Percentiles rank a stretch among this genome's conserved stretches.
Evolutionary conservation across 1,284 basidiomycete species (phyloP).

Genomic region (Ustilago sp.): DNA sequence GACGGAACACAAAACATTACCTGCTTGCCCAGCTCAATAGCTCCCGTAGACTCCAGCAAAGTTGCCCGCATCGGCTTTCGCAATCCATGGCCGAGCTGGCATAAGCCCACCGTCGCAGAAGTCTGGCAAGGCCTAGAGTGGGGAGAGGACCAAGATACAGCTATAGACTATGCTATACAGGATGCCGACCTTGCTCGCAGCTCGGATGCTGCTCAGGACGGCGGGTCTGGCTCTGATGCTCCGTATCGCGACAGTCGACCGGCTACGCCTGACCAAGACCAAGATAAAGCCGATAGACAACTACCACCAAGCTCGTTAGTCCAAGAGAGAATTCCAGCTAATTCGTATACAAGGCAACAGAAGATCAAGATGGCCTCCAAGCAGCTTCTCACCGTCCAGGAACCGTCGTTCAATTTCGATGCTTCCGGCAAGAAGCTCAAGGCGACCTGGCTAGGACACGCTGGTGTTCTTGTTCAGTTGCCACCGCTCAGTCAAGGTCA

Average conservation of each 20-base stretch:
- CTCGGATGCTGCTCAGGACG: background rate
- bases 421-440: constrained; percentile 17
- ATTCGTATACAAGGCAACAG: constrained; percentile 29
- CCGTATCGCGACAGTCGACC: constrained; percentile 30
- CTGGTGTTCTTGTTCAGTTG: constrained; percentile 61
- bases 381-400: constrained; percentile 35
- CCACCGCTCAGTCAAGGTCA: constrained; percentile 22
- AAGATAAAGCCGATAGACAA: constrained; percentile 2
- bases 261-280: constrained; percentile 13
- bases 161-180: constrained; percentile 34
- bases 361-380: constrained; percentile 28
- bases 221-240: background rate
- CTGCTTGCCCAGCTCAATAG: constrained; percentile 35
- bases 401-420: constrained; percentile 44
- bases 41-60: constrained; percentile 26
- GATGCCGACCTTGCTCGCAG: constrained; percentile 15
- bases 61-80: constrained; percentile 54
- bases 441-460: constrained; percentile 67
- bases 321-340: constrained; percentile 6
- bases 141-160: constrained; percentile 48
- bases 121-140: constrained; percentile 61
- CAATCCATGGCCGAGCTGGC: constrained; percentile 65
- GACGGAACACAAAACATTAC: constrained; percentile 7
- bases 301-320: constrained; percentile 4
- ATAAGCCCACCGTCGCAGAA: constrained; percentile 53